These are phyloP conservation scores for Rhizophagus prolifer DNA, from an alignment of 192 early-diverging fungal species.

Conservation along the genomic window DNA sequence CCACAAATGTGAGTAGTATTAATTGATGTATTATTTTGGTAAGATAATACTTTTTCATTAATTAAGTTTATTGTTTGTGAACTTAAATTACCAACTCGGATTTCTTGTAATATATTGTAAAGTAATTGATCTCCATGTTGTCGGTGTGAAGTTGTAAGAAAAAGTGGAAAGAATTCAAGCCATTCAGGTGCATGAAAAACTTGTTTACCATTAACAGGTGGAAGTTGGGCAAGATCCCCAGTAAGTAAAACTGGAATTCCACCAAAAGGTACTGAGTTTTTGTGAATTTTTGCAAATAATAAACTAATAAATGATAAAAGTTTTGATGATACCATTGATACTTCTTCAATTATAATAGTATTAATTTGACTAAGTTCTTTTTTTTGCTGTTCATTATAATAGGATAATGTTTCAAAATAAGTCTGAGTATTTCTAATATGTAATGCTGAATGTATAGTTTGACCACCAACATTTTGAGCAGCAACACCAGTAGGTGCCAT, in stretches of 20 bases:
- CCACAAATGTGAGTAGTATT: too few species aligned
- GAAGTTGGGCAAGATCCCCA: constrained; percentile 8
- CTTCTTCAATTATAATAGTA: constrained; percentile 8
- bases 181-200: not conserved
- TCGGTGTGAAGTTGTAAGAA: not conserved
- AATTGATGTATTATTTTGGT: too few species aligned
- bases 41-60: too few species aligned
- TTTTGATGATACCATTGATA: not conserved
- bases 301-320: not conserved
- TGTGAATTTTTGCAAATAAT: not conserved
- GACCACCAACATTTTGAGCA: not conserved
- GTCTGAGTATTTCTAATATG: not conserved
- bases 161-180: constrained; percentile 5
- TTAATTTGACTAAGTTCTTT: not conserved
- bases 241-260: not conserved
- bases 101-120: too few species aligned
- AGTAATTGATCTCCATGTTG: not conserved
- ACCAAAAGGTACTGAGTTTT: not conserved
- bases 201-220: not conserved
- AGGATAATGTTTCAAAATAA: not conserved
- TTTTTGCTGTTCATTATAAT: too few species aligned
- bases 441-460: not conserved
- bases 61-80: too few species aligned
- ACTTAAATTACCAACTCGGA: too few species aligned
- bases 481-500: not conserved